phyloP scores from a whole-genome alignment of 2,329 filamentous ascomycete genomes.

The Trichophyton simii region DNA sequence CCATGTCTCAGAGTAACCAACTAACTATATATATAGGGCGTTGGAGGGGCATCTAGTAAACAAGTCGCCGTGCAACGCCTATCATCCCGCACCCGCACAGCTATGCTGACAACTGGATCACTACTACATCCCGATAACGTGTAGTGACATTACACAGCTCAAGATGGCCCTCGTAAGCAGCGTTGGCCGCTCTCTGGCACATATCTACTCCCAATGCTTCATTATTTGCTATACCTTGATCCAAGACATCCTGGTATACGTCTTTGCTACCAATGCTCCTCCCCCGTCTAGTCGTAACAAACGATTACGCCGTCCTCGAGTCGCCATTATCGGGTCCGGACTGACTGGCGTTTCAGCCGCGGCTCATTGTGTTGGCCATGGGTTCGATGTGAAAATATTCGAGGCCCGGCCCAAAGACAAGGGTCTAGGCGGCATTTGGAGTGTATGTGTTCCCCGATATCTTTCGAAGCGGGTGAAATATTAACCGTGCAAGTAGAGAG shows the following conservation, averaged over 20 bases:
- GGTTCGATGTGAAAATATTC: conserved; percentile 69
- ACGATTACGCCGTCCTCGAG: conserved; percentile 46
- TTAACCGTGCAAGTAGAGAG: conserved; percentile 41
- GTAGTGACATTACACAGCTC: too few species aligned
- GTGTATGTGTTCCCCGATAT: conserved; percentile 36
- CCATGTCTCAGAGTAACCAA: too few species aligned
- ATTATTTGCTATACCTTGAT: conserved; percentile 51
- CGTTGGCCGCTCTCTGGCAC: conserved; percentile 1
- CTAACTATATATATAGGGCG: neutral
- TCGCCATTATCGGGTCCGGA: conserved; percentile 59
- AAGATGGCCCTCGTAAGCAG: conserved; percentile 1
- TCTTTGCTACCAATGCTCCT: conserved; percentile 60
- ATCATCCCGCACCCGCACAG: neutral
- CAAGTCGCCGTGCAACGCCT: too few species aligned
- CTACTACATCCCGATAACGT: neutral
- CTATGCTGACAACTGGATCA: neutral
- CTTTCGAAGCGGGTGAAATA: neutral
- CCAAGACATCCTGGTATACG: conserved; percentile 50
- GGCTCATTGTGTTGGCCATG: conserved; percentile 72
- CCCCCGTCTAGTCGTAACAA: conserved; percentile 37
- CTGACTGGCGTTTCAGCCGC: conserved; percentile 67
- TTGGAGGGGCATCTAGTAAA: neutral
- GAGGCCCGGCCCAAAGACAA: conserved; percentile 55
- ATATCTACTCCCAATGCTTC: conserved; percentile 23
- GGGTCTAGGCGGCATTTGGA: conserved; percentile 66